Conservation (phyloP, 345 rosid species). For the Citrus maxima region DNA sequence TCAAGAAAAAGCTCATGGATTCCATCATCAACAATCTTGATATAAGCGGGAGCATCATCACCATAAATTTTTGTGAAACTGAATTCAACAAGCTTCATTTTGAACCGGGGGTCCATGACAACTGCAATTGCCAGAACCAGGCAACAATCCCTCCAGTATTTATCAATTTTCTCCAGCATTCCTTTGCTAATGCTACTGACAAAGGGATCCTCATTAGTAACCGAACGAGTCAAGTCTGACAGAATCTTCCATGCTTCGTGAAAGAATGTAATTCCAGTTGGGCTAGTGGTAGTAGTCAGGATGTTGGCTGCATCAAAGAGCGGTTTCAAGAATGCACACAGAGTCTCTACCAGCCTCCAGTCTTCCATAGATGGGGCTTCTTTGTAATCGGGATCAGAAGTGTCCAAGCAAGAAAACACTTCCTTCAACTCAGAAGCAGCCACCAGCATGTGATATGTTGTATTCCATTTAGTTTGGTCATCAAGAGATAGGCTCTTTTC, state of each 20-base stretch:
- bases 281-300: slow-evolving; percentile 42
- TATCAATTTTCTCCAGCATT: slow-evolving; percentile 64
- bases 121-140: slow-evolving; percentile 79
- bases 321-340: slow-evolving; percentile 71
- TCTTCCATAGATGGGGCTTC: slow-evolving; percentile 66
- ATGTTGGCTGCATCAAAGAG: slow-evolving; percentile 66
- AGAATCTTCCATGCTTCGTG: slow-evolving; percentile 91
- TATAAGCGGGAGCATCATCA: slow-evolving; percentile 59
- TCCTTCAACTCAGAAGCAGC: slow-evolving; percentile 83
- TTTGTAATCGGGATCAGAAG: slow-evolving; percentile 79
- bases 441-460: slow-evolving; percentile 78
- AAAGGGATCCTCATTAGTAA: slow-evolving; percentile 57
- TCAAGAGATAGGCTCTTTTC: slow-evolving; percentile 67
- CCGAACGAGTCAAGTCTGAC: slow-evolving; percentile 58
- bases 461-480: slow-evolving; percentile 74
- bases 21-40: slow-evolving; percentile 75
- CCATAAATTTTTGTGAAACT: slow-evolving; percentile 83
- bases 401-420: slow-evolving; percentile 84
- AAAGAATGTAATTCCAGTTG: slow-evolving; percentile 60
- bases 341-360: slow-evolving; percentile 68
- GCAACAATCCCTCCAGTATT: slow-evolving; percentile 84
- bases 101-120: slow-evolving; percentile 97
- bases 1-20: slow-evolving; percentile 80
- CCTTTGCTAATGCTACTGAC: slow-evolving; percentile 41
- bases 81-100: slow-evolving; percentile 94